A percentile compares a stretch with the other conserved stretches of the same genome.
phyloP scores from a whole-genome alignment of 495 filamentous ascomycete species.

The Collariella sp. region DNA sequence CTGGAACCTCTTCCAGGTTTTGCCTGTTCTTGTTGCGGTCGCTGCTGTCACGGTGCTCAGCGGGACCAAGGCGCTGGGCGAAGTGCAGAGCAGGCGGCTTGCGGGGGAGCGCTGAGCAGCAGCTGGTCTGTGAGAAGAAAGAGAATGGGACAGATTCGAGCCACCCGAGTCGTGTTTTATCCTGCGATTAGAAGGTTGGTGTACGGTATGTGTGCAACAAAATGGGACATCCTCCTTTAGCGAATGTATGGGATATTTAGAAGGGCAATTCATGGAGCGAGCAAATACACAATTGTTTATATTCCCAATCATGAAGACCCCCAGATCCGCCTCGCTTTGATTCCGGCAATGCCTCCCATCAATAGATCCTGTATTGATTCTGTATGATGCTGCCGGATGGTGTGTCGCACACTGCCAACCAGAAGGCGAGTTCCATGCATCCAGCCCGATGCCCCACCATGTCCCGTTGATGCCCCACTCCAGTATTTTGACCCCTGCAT shows the following conservation, averaged over 20 bases:
- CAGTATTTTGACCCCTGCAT: conserved; percentile 12
- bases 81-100: conserved; percentile 81
- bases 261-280: too few relatives aligned
- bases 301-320: too few relatives aligned
- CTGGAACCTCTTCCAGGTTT: conserved; percentile 87
- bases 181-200: background rate
- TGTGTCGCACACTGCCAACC: background rate
- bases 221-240: background rate
- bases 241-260: too few relatives aligned
- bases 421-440: background rate
- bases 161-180: background rate
- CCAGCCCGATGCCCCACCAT: background rate
- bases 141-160: background rate
- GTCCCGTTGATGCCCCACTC: conserved; percentile 5
- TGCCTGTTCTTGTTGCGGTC: conserved; percentile 62
- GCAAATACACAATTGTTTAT: too few relatives aligned
- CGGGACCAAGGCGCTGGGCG: conserved; percentile 82
- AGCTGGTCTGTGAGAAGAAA: background rate
- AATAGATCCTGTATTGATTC: background rate
- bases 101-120: conserved; percentile 54
- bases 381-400: background rate
- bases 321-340: too few relatives aligned
- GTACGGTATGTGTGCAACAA: background rate
- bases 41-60: conserved; percentile 71
- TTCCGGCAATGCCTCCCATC: too few relatives aligned